Conservation (phyloP, 345 rosid species). For the Dipteronia dyeriana region DNA sequence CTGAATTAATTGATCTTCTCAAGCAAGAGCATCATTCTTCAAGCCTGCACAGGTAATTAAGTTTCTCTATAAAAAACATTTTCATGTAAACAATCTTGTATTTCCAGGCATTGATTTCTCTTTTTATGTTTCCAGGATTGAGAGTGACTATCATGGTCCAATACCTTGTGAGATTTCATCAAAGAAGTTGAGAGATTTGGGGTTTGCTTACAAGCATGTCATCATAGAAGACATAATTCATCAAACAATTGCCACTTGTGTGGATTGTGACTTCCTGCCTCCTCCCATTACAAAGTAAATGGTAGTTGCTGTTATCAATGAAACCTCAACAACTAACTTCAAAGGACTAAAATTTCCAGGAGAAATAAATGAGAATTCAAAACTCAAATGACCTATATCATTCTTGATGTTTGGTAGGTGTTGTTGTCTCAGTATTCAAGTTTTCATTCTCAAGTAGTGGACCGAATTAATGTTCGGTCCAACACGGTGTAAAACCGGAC, state of each 20-base stretch:
- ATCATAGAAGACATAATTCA: constrained; percentile 48
- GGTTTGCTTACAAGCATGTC: constrained; percentile 59
- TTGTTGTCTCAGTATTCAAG: constrained; percentile 12
- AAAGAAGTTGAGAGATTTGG: constrained; percentile 60
- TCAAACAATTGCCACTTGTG: constrained; percentile 49
- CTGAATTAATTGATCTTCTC: constrained; percentile 45
- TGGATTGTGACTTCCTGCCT: constrained; percentile 43
- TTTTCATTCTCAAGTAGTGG: constrained; percentile 3
- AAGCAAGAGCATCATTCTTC: constrained; percentile 30
- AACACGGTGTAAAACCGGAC: background rate
- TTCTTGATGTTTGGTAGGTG: constrained; percentile 12
- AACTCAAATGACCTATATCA: constrained; percentile 2
- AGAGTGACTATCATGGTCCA: constrained; percentile 26
- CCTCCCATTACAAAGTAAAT: constrained; percentile 20
- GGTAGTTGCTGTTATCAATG: background rate
- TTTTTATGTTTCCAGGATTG: constrained; percentile 30
- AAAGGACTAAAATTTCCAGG: background rate
- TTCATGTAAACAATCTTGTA: background rate
- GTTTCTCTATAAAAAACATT: constrained; percentile 7
- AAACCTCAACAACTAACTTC: constrained; percentile 7
- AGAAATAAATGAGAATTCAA: constrained; percentile 24
- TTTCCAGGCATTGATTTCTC: background rate
- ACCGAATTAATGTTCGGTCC: background rate
- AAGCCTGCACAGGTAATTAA: constrained; percentile 34
- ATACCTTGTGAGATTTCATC: constrained; percentile 67